These are phyloP conservation scores for Globisporangium spiculum DNA, from an alignment of 352 stramenopile species.

Conservation along the genomic window DNA sequence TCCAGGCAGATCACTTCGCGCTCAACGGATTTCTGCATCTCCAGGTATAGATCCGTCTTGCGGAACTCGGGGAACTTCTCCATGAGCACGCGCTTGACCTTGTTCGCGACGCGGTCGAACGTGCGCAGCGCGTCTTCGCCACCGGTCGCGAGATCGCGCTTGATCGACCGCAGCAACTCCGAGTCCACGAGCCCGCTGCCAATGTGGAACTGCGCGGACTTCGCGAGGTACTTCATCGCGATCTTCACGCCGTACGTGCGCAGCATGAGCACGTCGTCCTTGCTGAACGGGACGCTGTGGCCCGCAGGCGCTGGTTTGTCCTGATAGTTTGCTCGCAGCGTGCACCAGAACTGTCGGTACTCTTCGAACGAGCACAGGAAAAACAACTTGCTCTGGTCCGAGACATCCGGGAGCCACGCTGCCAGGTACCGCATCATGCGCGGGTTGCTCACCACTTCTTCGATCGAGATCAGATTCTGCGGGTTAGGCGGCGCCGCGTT, in stretches of 20 bases:
- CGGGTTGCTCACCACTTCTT: constrained; percentile 76
- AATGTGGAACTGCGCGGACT: constrained; percentile 82
- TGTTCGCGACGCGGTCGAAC: constrained; percentile 72
- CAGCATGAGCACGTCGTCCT: constrained; percentile 82
- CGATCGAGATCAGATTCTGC: constrained; percentile 60
- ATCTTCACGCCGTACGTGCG: constrained; percentile 87
- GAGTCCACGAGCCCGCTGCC: constrained; percentile 51
- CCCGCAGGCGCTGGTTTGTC: constrained; percentile 16
- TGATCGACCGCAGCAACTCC: constrained; percentile 66
- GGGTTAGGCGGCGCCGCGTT: constrained; percentile 32
- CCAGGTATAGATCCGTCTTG: constrained; percentile 72
- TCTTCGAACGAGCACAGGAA: constrained; percentile 78
- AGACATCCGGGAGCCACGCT: constrained; percentile 48
- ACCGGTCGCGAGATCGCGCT: constrained; percentile 70
- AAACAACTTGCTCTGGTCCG: constrained; percentile 77
- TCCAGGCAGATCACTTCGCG: constrained; percentile 81
- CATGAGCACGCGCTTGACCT: constrained; percentile 82
- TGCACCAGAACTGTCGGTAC: constrained; percentile 74
- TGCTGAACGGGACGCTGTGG: constrained; percentile 50
- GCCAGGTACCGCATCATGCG: constrained; percentile 83
- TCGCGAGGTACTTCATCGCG: constrained; percentile 79
- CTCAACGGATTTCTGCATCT: constrained; percentile 79
- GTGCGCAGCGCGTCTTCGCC: constrained; percentile 79
- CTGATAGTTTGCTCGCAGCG: constrained; percentile 61
- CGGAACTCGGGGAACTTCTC: constrained; percentile 75